Evolutionary conservation across 1,284 basidiomycete species (phyloP).

Genomic region (Tilletia indica): DNA sequence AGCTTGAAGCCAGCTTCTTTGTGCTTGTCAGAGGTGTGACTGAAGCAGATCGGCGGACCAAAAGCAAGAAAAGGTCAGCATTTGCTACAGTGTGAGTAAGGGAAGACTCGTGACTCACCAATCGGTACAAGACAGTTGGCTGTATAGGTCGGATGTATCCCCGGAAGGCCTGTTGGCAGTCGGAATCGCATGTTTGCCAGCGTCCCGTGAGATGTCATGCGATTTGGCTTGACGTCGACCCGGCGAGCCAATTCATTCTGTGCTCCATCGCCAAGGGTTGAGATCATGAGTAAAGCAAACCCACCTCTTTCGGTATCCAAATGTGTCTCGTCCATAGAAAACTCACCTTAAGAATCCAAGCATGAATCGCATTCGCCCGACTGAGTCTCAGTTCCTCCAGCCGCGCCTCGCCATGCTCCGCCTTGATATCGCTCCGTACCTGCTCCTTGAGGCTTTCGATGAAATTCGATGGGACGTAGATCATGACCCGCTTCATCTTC

Average conservation of each 20-base stretch:
- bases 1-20: background rate
- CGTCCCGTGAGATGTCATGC: background rate
- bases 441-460: background rate
- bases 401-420: background rate
- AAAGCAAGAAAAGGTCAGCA: no score
- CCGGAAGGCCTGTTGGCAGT: background rate
- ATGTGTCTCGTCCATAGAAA: background rate
- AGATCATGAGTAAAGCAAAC: background rate
- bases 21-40: background rate
- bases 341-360: slow-evolving; percentile 9
- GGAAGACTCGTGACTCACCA: background rate
- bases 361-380: slow-evolving; percentile 10
- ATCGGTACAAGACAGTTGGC: slow-evolving; percentile 2
- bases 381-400: background rate
- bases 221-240: slow-evolving; percentile 15
- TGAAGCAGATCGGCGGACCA: background rate
- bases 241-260: slow-evolving; percentile 15
- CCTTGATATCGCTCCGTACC: background rate
- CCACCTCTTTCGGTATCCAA: background rate
- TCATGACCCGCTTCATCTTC: slow-evolving; percentile 16
- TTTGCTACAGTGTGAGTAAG: background rate
- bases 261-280: no score
- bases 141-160: slow-evolving; percentile 5
- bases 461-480: background rate
- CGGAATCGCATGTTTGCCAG: slow-evolving; percentile 7